A percentile compares a stretch with the other conserved stretches of the same genome.
Conservation (phyloP, 1,139 yeast genomes). For the Sugiyamaella castrensis region DNA sequence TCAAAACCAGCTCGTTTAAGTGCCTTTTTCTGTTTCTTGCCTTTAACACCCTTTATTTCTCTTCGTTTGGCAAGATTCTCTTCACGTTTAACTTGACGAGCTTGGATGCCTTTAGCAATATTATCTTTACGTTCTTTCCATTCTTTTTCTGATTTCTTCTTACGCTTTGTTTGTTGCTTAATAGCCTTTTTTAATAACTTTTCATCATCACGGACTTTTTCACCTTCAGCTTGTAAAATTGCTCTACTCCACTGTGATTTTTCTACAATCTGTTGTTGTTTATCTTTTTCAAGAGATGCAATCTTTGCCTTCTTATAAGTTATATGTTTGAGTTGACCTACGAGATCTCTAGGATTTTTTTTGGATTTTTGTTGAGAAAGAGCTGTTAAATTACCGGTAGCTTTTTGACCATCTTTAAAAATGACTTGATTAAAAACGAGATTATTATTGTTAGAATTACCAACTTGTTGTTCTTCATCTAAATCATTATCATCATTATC, state of each 20-base stretch:
- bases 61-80: slow-evolving; percentile 60
- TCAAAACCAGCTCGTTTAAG: slow-evolving; percentile 32
- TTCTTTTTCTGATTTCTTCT: slow-evolving; percentile 74
- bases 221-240: slow-evolving; percentile 83
- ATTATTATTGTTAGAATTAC: slow-evolving; percentile 29
- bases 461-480: slow-evolving; percentile 36
- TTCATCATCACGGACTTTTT: slow-evolving; percentile 85
- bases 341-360: slow-evolving; percentile 64
- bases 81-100: slow-evolving; percentile 73
- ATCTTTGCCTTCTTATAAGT: slow-evolving; percentile 71
- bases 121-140: slow-evolving; percentile 78
- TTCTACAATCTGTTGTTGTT: slow-evolving; percentile 57
- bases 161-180: slow-evolving; percentile 71
- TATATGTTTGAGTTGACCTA: slow-evolving; percentile 73
- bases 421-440: slow-evolving; percentile 79
- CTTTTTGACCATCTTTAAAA: slow-evolving; percentile 76
- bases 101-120: slow-evolving; percentile 71
- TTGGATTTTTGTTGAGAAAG: slow-evolving; percentile 57
- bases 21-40: slow-evolving; percentile 28
- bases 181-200: slow-evolving; percentile 79
- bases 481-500: slow-evolving; percentile 19
- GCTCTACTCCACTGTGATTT: slow-evolving; percentile 85
- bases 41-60: slow-evolving; percentile 56
- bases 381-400: slow-evolving; percentile 70
- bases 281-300: slow-evolving; percentile 58